These are phyloP conservation scores for Glarea lozoyensis DNA, from an alignment of 495 filamentous ascomycete genomes.

Conservation along the genomic window DNA sequence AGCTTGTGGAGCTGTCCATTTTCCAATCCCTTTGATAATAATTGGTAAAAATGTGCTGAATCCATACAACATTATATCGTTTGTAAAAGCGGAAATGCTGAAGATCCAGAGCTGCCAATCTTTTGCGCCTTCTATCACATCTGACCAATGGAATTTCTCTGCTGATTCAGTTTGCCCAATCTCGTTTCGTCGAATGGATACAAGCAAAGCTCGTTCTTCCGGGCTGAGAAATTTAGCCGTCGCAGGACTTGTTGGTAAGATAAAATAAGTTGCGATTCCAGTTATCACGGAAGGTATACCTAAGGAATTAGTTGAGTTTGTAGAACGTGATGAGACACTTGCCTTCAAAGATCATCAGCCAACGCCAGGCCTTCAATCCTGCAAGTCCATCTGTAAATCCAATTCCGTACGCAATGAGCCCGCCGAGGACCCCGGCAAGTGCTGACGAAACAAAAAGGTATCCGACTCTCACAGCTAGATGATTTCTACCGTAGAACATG, in stretches of 20 bases:
- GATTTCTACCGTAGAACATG: slow-evolving; percentile 65
- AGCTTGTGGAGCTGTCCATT: slow-evolving; percentile 37
- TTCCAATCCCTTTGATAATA: slow-evolving; percentile 43
- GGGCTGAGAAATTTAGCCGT: slow-evolving; percentile 37
- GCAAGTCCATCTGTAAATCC: slow-evolving; percentile 46
- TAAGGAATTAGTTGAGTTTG: no score
- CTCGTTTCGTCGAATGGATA: no score
- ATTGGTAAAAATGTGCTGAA: slow-evolving; percentile 52
- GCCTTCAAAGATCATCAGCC: neutral
- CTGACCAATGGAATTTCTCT: slow-evolving; percentile 42
- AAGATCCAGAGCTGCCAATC: slow-evolving; percentile 30
- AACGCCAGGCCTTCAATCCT: slow-evolving; percentile 43
- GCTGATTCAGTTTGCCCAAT: no score
- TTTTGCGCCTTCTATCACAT: slow-evolving; percentile 33
- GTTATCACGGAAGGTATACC: no score
- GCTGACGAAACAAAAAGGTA: slow-evolving; percentile 73
- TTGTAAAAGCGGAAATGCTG: slow-evolving; percentile 40
- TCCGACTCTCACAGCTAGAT: slow-evolving; percentile 64
- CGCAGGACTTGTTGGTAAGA: slow-evolving; percentile 42
- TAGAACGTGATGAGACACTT: no score
- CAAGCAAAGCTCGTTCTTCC: slow-evolving; percentile 41
- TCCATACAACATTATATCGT: slow-evolving; percentile 48
- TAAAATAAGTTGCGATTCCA: slow-evolving; percentile 34
- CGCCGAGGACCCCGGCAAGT: slow-evolving; percentile 67
- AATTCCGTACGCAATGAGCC: slow-evolving; percentile 66